Base-by-base conservation (phyloP, 1,284 basidiomycete genomes). In the Takashimella koratensis region DNA sequence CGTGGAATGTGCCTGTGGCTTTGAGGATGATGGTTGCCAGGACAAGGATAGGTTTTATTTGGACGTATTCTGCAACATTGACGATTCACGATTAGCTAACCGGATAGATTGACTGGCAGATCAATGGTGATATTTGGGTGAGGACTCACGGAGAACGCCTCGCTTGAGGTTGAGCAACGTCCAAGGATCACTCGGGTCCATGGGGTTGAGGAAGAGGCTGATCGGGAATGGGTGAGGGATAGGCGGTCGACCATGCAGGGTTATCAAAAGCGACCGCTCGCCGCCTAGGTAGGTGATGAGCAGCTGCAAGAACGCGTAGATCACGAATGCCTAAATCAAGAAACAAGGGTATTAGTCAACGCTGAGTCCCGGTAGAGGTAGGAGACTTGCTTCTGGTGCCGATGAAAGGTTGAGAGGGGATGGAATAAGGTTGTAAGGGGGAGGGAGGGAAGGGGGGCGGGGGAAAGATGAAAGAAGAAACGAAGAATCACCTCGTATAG, bases 241-340 rank as follows among this genome's bases (percentile, higher is more conserved):
- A 0, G 94, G 92, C 3, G 85, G 85, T 39, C 95, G 82, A 0
- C 93, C 94, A 64, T 96, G 92, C 0, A 97, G 79, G 41, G 92
- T 82, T 49, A 96, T 94, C 40, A 98, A 82, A 2, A 98, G 81
- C 1, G 90, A 91, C 36, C 94, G 83, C 71, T 98, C 94, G 52
- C 94, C 95, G 30, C 94, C 94, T 10, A 97, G 84, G 71, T 94
- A 94, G 41, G 84, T 85, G 11, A 91, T 79, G 36, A 93, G 81
- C 16, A 91, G 82, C 39, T 86, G 83, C 70, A 91, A 88, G 77
- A 92, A 91, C 63, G 86, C 93, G 76, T 98, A 97, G 65, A 97
- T 97, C 43, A 97, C 93, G 70, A 96, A 97, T 1, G 92, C 93
- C 90, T 93, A n/a, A n/a, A n/a, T n/a, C n/a, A n/a, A n/a, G n/a